Base-by-base conservation (phyloP, 169 alveolate genomes). In the Plasmodium vinckei region DNA sequence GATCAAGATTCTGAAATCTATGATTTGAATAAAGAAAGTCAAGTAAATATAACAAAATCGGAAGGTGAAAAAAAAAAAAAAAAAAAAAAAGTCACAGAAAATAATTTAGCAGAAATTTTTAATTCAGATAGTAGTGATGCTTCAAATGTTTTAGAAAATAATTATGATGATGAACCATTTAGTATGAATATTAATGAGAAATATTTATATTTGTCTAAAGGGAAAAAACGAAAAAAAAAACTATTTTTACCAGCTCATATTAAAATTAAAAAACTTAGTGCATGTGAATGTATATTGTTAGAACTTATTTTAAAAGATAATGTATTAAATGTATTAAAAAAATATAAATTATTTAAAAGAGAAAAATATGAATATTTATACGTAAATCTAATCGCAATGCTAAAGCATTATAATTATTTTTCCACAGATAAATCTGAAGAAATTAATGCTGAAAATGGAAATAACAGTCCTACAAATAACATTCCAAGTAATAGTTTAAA, bases 331-430 rank as follows among this genome's bases (percentile, higher is more conserved):
- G 90, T 82, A 9, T 82, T 82, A n/a, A 82, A 54, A 27, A 82
- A 82, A 15, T 82, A 82, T 61, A 82, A 56, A 67, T 67, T 82
- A 53, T 67, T 82, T 82, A 82, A 82, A 67, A 82, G 27, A 23
- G 90, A 82, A 67, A 82, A 82, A 10, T 82, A 82, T 67, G 82
- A 82, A 54, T 82, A 67, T 49, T 70, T 82, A 42, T 82, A 82
- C 13, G 63, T 67, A 12, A 82, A 82, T 47, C 61, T 82, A 46
- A 61, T 82, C 17, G 84, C 84, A 53, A 82, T 82, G 90, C 10
- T 82, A 25, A 82, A 82, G 63, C 82, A 82, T 82, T 82, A 82
- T 61, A 82, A 82, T 65, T 82, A 82, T 82, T 82, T 82, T 47
- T 65, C 72, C 5, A 1, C 46, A 4, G 72, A 82, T 5, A 54